Conservation (phyloP, 495 filamentous ascomycete genomes). For the Podospora bellae-mahoneyi region DNA sequence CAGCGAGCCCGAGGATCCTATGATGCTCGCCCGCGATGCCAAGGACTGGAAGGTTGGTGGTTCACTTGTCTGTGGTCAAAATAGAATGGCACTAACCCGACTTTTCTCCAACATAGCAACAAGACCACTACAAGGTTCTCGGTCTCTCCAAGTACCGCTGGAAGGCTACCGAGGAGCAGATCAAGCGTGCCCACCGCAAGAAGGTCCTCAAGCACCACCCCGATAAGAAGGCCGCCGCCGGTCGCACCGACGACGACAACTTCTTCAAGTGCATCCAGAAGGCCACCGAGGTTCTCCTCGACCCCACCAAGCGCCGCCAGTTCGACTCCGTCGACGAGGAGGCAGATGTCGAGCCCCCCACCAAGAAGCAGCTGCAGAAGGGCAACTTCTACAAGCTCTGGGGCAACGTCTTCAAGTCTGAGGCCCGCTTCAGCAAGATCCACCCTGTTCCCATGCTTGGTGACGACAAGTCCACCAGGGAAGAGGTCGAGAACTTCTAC, state of each 20-base stretch:
- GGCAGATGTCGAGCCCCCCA: constrained; percentile 85
- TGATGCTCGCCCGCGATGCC: constrained; percentile 86
- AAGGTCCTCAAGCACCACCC: constrained; percentile 98
- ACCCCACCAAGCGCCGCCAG: constrained; percentile 89
- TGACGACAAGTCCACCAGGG: constrained; percentile 77
- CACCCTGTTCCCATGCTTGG: constrained; percentile 85
- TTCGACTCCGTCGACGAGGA: constrained; percentile 94
- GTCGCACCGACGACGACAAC: constrained; percentile 84
- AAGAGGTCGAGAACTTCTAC: constrained; percentile 92
- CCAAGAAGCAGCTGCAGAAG: constrained; percentile 80
- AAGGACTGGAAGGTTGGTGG: constrained; percentile 95
- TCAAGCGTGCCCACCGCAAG: constrained; percentile 97
- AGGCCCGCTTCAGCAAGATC: constrained; percentile 85
- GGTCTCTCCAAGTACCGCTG: constrained; percentile 89
- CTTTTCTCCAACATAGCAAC: constrained; percentile 51
- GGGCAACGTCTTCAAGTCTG: constrained; percentile 78
- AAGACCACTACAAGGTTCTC: constrained; percentile 98
- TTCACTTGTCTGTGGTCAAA: not conserved
- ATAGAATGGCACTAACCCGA: constrained; percentile 27
- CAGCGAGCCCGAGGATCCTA: constrained; percentile 84
- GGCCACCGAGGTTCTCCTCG: constrained; percentile 86
- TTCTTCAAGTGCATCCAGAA: constrained; percentile 99
- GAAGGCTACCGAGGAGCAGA: constrained; percentile 91
- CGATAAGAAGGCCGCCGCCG: constrained; percentile 93
- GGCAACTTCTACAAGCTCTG: constrained; percentile 94